Evolutionary conservation across 2,329 filamentous ascomycete genomes (phyloP).

Genomic region (Chaetothyriales sp.): DNA sequence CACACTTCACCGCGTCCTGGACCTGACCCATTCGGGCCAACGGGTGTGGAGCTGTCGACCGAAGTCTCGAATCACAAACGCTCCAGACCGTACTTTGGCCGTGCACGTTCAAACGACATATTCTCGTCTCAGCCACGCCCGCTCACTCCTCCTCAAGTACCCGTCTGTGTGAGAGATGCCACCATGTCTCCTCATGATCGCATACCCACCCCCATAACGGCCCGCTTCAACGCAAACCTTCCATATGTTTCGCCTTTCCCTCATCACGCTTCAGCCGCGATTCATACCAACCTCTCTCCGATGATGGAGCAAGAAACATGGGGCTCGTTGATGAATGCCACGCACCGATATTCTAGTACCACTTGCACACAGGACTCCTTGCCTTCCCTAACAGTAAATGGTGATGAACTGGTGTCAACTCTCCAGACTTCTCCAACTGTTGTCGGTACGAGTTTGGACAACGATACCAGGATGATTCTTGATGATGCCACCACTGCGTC

Average conservation of each 20-base stretch:
- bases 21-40: conserved; percentile 2
- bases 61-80: conserved; percentile 1
- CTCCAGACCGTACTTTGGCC: conserved; percentile 5
- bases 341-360: conserved; percentile 4
- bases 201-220: conserved; percentile 14
- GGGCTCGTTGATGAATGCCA: conserved; percentile 8
- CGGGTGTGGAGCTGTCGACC: conserved; percentile 5
- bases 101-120: conserved; percentile 17
- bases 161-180: not conserved
- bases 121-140: conserved; percentile 2
- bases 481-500: conserved; percentile 4
- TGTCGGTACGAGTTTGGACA: conserved; percentile 1
- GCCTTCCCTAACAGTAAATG: not conserved
- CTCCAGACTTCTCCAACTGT: not conserved
- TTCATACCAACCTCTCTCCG: conserved; percentile 14
- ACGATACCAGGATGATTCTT: conserved; percentile 11
- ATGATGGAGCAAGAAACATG: conserved; percentile 17
- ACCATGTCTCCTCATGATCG: conserved; percentile 6
- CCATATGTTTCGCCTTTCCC: conserved; percentile 8
- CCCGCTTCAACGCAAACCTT: conserved; percentile 11
- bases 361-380: conserved; percentile 10
- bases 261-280: conserved; percentile 12
- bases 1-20: conserved; percentile 5
- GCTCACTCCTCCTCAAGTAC: not conserved
- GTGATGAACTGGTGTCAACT: not conserved